Evolutionary conservation across 139 green algal genomes (phyloP).

Genomic region (Tetraselmis chui): DNA sequence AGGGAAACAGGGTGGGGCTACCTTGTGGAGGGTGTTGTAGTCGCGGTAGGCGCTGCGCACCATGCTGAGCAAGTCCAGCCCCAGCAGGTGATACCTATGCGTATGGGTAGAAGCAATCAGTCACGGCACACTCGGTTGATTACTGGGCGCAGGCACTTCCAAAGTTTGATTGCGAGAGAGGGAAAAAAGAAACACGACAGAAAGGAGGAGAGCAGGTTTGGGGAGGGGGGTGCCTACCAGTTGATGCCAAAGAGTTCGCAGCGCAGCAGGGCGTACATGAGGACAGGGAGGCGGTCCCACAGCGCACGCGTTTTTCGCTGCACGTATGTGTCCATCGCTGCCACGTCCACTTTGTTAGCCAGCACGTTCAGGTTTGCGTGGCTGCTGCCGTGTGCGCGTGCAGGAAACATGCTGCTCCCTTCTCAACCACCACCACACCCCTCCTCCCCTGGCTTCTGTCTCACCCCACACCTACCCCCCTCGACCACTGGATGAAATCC

Average conservation of each 20-base stretch:
- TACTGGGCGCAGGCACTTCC: too few species aligned
- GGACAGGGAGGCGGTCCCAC: not conserved
- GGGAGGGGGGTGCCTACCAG: not conserved
- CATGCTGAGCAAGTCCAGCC: not conserved
- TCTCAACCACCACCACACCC: too few species aligned
- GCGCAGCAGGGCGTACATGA: not conserved
- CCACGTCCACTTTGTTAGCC: not conserved
- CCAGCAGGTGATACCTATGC: not conserved
- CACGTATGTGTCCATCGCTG: not conserved
- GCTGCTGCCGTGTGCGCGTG: too few species aligned
- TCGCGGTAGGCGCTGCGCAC: not conserved
- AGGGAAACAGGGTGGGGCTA: too few species aligned
- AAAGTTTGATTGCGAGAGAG: too few species aligned
- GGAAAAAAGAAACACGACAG: not conserved
- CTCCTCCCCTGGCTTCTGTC: too few species aligned
- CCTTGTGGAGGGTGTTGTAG: not conserved
- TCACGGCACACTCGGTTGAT: too few species aligned
- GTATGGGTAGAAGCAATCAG: too few species aligned
- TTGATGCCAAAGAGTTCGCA: not conserved
- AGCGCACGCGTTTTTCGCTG: not conserved
- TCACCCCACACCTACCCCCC: too few species aligned
- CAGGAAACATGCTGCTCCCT: too few species aligned
- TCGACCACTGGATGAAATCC: too few species aligned
- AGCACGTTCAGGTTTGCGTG: not conserved
- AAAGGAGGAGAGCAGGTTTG: not conserved